These are phyloP conservation scores for Physcia stellaris DNA, from an alignment of 495 filamentous ascomycete species.

Conservation along the genomic window DNA sequence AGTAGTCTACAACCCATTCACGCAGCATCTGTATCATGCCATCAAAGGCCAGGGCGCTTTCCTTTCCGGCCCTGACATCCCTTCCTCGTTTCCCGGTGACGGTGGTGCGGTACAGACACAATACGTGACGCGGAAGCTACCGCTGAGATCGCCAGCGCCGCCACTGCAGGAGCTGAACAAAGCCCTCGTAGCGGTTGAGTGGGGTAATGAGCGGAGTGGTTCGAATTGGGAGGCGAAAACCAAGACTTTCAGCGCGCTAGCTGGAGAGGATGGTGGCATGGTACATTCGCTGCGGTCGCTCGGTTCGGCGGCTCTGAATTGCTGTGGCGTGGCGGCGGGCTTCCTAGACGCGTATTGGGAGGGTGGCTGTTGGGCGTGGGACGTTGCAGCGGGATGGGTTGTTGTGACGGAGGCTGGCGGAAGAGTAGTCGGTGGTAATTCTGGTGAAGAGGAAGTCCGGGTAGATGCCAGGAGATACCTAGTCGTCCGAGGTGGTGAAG, in stretches of 20 bases:
- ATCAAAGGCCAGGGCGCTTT: conserved; percentile 50
- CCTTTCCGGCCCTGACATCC: conserved; percentile 23
- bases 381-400: conserved; percentile 85
- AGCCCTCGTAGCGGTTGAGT: conserved; percentile 54
- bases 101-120: neutral
- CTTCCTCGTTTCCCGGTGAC: conserved; percentile 4
- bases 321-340: conserved; percentile 69
- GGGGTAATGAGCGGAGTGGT: conserved; percentile 54
- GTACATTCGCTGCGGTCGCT: conserved; percentile 63
- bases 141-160: conserved; percentile 35
- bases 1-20: conserved; percentile 67
- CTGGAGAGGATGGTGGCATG: conserved; percentile 58
- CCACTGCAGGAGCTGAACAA: conserved; percentile 39
- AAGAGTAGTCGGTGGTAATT: conserved; percentile 63
- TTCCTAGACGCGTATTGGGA: conserved; percentile 84
- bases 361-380: conserved; percentile 90
- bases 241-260: conserved; percentile 54
- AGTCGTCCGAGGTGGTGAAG: conserved; percentile 53
- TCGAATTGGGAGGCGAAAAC: conserved; percentile 57
- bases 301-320: conserved; percentile 72
- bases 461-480: conserved; percentile 72
- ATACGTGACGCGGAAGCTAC: conserved; percentile 23
- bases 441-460: conserved; percentile 56
- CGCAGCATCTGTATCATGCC: conserved; percentile 46
- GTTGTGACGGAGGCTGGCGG: conserved; percentile 78